Conservation (phyloP, 371 early-diverging fungal species). For the Mortierella sp. region DNA sequence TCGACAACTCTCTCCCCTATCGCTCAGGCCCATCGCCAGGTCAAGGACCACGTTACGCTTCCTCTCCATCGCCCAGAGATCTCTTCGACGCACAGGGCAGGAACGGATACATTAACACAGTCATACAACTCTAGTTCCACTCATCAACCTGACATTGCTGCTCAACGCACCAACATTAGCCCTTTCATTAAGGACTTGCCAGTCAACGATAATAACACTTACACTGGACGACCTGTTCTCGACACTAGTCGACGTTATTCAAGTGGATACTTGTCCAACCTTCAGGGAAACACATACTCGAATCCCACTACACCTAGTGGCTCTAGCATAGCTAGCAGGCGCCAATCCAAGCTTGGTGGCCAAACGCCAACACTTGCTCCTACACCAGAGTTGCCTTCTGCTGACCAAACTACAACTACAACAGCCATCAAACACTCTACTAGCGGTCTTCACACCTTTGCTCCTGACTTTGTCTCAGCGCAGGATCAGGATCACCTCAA, state of each 20-base stretch:
- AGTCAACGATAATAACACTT: slow-evolving; percentile 36
- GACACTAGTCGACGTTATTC: slow-evolving; percentile 47
- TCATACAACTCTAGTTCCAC: background rate
- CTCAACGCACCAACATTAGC: slow-evolving; percentile 7
- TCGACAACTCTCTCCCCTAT: slow-evolving; percentile 15
- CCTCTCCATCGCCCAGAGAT: slow-evolving; percentile 32
- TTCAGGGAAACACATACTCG: slow-evolving; percentile 14
- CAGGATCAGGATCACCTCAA: slow-evolving; percentile 23
- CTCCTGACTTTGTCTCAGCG: slow-evolving; percentile 23
- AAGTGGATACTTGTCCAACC: slow-evolving; percentile 9
- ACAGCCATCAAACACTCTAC: slow-evolving; percentile 5
- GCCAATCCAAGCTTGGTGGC: slow-evolving; percentile 4
- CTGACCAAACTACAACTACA: slow-evolving; percentile 4
- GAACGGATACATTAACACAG: background rate
- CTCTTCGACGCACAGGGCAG: slow-evolving; percentile 5
- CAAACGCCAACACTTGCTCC: slow-evolving; percentile 25
- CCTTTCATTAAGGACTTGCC: slow-evolving; percentile 15
- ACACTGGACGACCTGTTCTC: slow-evolving; percentile 35
- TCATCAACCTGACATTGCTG: background rate
- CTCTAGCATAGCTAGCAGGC: slow-evolving; percentile 12
- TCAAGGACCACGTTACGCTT: slow-evolving; percentile 14
- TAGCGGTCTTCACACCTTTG: slow-evolving; percentile 33
- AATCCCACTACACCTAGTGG: background rate
- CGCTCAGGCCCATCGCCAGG: slow-evolving; percentile 28
- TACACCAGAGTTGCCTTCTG: slow-evolving; percentile 20